These are phyloP conservation scores for Pyrenophora teres DNA, from an alignment of 2,329 filamentous ascomycete genomes.

Conservation along the genomic window DNA sequence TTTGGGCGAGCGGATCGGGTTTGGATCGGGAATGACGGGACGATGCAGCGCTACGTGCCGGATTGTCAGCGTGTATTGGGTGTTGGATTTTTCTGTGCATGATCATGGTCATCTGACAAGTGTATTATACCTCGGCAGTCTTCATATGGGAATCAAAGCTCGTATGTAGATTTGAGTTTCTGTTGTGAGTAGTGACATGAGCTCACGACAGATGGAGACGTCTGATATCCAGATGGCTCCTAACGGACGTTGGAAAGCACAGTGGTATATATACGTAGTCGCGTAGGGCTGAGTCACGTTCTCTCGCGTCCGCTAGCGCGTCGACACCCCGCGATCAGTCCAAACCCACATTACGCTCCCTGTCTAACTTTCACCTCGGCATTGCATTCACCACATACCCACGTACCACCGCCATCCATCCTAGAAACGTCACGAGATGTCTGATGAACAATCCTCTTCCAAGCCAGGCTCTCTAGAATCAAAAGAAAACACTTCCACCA, in stretches of 20 bases:
- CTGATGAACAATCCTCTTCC: slow-evolving; percentile 4
- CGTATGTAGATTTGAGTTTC: neutral
- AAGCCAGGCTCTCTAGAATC: slow-evolving; percentile 1
- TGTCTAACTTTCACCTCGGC: neutral
- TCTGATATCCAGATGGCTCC: no score
- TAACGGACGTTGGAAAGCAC: neutral
- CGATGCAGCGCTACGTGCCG: slow-evolving; percentile 17
- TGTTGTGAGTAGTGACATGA: no score
- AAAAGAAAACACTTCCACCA: slow-evolving; percentile 10
- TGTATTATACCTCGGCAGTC: slow-evolving; percentile 30
- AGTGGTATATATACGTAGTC: neutral
- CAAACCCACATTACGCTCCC: neutral
- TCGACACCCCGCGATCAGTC: neutral
- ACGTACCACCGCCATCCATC: no score
- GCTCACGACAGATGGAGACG: no score
- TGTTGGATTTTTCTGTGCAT: slow-evolving; percentile 22
- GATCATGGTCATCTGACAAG: slow-evolving; percentile 15
- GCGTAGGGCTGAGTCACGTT: slow-evolving; percentile 23
- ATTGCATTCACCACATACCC: neutral
- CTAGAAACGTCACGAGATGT: slow-evolving; percentile 9
- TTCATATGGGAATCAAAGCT: slow-evolving; percentile 15
- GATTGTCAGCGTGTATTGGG: slow-evolving; percentile 16
- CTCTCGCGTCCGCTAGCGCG: slow-evolving; percentile 29
- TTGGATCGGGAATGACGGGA: slow-evolving; percentile 19
- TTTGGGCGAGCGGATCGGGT: slow-evolving; percentile 10